A percentile compares a stretch with the other conserved stretches of the same genome.
phyloP scores from a whole-genome alignment of 176 grass and related monocot genomes.

The Juncus inflexus region DNA sequence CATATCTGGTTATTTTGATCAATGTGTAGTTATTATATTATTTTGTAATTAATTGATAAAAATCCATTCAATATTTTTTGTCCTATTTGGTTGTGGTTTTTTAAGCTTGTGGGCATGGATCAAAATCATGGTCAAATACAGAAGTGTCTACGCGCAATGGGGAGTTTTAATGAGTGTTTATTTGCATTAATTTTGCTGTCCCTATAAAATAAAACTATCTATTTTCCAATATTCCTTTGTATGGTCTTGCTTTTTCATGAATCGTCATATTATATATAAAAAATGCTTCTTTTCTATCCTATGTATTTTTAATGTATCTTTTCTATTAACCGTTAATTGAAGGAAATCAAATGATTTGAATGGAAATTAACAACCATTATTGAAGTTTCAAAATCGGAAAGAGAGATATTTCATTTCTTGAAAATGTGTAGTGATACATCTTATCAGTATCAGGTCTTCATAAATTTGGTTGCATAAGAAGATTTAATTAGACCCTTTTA shows the following conservation, averaged over 20 bases:
- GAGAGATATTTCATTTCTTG: too few relatives aligned
- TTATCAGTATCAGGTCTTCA: too few relatives aligned
- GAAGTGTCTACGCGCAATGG: conserved; percentile 10
- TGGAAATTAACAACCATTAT: too few relatives aligned
- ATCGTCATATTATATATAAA: not conserved
- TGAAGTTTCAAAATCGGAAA: too few relatives aligned
- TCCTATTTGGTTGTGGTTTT: conserved; percentile 5
- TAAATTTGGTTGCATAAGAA: too few relatives aligned
- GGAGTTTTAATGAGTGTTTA: conserved; percentile 4
- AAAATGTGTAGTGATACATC: too few relatives aligned
- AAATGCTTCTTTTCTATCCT: not conserved
- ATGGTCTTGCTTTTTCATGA: conserved; percentile 17
- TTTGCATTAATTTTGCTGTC: conserved; percentile 1
- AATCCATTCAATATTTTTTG: not conserved
- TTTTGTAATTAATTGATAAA: too few relatives aligned
- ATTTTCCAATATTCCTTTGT: conserved; percentile 8
- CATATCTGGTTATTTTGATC: too few relatives aligned
- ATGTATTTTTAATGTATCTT: not conserved
- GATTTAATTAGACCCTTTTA: not conserved
- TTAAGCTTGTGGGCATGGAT: conserved; percentile 18
- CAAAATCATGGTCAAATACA: conserved; percentile 11
- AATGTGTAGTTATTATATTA: too few relatives aligned
- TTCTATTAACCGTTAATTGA: too few relatives aligned
- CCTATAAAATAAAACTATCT: too few relatives aligned
- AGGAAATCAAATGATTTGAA: too few relatives aligned